Evolutionary conservation across 495 filamentous ascomycete genomes (phyloP), one percentile per base, ranked within the genome.

Genomic region (Penicillium turbatum): DNA sequence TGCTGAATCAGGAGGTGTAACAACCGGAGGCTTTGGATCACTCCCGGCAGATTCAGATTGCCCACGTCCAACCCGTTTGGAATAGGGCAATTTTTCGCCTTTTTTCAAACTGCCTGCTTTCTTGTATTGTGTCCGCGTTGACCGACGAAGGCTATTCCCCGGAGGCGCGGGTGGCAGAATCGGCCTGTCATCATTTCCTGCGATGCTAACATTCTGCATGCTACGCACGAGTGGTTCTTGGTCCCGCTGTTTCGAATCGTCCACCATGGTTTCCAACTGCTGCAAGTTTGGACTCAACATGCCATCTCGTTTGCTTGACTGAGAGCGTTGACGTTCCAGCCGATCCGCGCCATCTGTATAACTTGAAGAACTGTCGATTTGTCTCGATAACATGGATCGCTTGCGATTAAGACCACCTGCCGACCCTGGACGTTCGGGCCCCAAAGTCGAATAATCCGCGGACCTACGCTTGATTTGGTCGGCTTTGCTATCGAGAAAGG

Each of bases 321-420:
- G 71, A 3, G 90, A 95, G 55, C 82, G 79, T 60, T 91, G 86
- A 56, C 87, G 79, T 57, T 89, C 87, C 36, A 97, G 69, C 56
- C 84, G 79, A 42, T 97, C 93, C 0, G 92, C 89, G 15, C 93
- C 93, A 73, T 99, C 92, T 50, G 82, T 76, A 65, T 93, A 96
- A 36, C 86, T 87, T 4, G 79, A 79, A 5, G 79, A 77, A 55
- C 80, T 86, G 57, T 96, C 88, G 48, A 99, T 87, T 68, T 97
- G 91, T 57, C 84, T 84, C 6, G 92, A 97, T 10, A 99, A 76
- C 91, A 96, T 97, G 0, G 92, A 97, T 67, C 92, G 92, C 71
- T 96, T 96, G 61, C 93, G 83, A 57, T 85, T 78, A 50, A 97
- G 69, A 36, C 87, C 77, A 16, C 80, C 78, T 5, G 66, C 76